Evolutionary conservation across 768 basidiomycete species (phyloP).

Genomic region (Tulasnella sp.): DNA sequence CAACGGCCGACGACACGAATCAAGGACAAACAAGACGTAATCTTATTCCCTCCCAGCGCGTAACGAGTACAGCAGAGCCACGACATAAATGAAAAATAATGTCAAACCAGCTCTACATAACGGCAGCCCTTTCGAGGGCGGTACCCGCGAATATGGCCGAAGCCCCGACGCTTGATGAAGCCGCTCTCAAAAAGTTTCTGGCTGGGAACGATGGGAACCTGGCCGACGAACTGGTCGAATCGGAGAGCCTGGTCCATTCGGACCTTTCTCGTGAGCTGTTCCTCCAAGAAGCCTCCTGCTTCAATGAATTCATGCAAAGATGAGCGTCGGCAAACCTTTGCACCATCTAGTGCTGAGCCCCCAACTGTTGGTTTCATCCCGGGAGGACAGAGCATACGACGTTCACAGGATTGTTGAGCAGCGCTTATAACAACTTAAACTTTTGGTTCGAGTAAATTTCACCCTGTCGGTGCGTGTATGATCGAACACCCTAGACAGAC

Average conservation of each 20-base stretch:
- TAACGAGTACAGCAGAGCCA: slow-evolving; percentile 1
- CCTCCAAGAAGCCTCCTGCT: neutral
- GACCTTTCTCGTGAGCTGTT: neutral
- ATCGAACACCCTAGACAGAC: too few relatives aligned
- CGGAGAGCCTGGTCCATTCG: neutral
- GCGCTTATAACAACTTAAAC: too few relatives aligned
- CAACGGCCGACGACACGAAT: slow-evolving; percentile 13
- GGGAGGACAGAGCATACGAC: too few relatives aligned
- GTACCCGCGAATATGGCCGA: neutral
- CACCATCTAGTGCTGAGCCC: neutral
- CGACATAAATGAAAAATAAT: neutral
- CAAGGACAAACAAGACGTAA: slow-evolving; percentile 9
- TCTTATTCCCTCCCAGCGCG: neutral
- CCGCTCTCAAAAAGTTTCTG: neutral
- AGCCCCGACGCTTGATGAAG: neutral
- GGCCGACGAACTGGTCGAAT: neutral
- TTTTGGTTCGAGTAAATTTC: too few relatives aligned
- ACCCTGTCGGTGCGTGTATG: too few relatives aligned
- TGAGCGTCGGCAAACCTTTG: neutral
- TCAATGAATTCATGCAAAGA: neutral
- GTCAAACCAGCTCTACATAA: neutral
- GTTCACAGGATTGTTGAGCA: too few relatives aligned
- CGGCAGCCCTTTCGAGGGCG: neutral
- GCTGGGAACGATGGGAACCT: neutral
- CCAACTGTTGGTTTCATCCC: too few relatives aligned